Percentiles rank a stretch among this genome's conserved stretches.
Conservation (phyloP, 192 early-diverging fungal species). For the Tieghemiomyces parasiticus region DNA sequence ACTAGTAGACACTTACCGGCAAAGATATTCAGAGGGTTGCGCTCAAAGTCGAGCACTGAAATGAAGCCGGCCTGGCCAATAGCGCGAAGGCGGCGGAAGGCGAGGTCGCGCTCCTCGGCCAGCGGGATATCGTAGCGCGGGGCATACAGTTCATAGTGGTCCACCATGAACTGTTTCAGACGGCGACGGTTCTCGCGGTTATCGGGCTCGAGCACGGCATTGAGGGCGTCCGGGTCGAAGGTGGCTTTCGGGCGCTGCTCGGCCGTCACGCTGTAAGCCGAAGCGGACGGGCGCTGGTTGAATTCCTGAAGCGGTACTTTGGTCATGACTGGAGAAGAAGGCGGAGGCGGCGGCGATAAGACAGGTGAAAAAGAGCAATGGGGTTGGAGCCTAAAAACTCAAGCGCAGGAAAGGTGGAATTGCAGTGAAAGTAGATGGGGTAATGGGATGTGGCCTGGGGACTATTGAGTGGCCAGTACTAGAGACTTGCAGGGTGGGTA, state of each 20-base stretch:
- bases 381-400: too few relatives aligned
- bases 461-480: too few relatives aligned
- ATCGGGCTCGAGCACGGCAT: conserved; percentile 28
- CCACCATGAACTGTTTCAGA: conserved; percentile 30
- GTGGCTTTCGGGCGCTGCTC: neutral
- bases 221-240: conserved; percentile 4
- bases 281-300: neutral
- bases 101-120: conserved; percentile 44
- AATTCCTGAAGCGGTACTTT: neutral
- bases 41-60: conserved; percentile 52
- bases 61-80: conserved; percentile 37
- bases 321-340: neutral
- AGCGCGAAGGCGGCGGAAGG: conserved; percentile 33
- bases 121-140: conserved; percentile 49
- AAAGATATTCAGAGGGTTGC: conserved; percentile 49
- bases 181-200: conserved; percentile 36
- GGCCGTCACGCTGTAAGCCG: neutral
- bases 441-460: too few relatives aligned
- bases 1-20: conserved; percentile 9
- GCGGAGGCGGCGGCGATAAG: neutral
- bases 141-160: conserved; percentile 33
- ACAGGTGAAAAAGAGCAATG: neutral
- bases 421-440: too few relatives aligned
- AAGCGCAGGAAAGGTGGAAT: too few relatives aligned
- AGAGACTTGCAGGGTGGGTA: too few relatives aligned